Evolutionary conservation across 2,329 filamentous ascomycete genomes (phyloP), one percentile per base, ranked within the genome.

Genomic region (Sporothrix humicola): DNA sequence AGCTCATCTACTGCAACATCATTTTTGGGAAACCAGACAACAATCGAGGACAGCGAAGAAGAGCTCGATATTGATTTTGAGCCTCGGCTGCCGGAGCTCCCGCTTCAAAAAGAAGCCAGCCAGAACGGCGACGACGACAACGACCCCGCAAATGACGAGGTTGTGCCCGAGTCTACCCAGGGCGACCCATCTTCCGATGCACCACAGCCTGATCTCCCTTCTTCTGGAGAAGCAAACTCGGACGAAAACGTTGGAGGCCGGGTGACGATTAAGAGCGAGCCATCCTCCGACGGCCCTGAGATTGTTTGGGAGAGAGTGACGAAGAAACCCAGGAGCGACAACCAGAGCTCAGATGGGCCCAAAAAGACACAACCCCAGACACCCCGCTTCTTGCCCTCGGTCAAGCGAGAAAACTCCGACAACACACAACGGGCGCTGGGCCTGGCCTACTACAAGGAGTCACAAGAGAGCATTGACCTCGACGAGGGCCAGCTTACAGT

Each of bases 381-480:
- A 4, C 72, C 56, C 2, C 54, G 15, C 20, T 20, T 63, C 10
- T 10, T 50, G 10, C 15, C 37, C 12, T 26, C 9, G n/a, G 69
- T 73, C 1, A 74, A 72, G 44, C 12, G 58, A 15, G 74, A 73
- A 44, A 52, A 63, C 23, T 73, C 71, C 1, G 71, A 52, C 42
- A 73, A 17, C n/a, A 66, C 31, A 2, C 63, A 5, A 15, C 44
- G 63, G 54, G 23, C 12, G 4, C 66, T 42, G 10, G 48, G 46
- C 23, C 10, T 68, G 13, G 26, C 37, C 1, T 12, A 20, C 73
- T 72, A 52, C 26, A 71, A 71, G 12, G 73, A 61, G 26, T 82
- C 84, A 0, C 83, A 87, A 56, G 89, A 90, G 70, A 91, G 88
- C 72, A 83, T 91, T 69, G 90, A 92, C 77, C 82, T 92, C 12